Evolutionary conservation across 345 rosid species (phyloP), one percentile per base, ranked within the genome.

Genomic region (Passiflora organensis): DNA sequence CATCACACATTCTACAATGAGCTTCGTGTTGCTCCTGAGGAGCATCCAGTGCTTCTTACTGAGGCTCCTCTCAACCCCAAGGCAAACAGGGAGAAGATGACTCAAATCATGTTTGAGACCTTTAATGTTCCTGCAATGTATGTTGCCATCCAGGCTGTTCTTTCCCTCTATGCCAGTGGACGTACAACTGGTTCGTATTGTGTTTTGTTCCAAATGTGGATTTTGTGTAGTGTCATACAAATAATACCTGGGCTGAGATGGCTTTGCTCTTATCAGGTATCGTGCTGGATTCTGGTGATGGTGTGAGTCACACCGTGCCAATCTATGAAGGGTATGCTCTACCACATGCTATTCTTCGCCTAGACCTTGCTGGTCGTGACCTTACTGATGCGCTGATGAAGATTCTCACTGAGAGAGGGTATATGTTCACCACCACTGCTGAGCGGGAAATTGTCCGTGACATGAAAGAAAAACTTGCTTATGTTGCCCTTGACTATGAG

Each of bases 61-160:
- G 86, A 81, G 62, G 86, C 86, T 1, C 86, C 86, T 34, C 73
- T 81, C n/a, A 81, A 81, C 49, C 86, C 86, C 1, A 81, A 81
- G 75, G 86, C 86, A 37, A 81, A 81, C 70, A 81, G 86, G 22
- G 86, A 81, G 62, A 81, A 81, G 80, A 83, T 83, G 89, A 83
- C 89, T n/a, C 89, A 83, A 68, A 83, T 82, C 51, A 82, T 82
- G 88, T 82, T 82, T 55, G 88, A 82, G 73, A 82, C 88, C 9
- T 82, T 82, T 63, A 66, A 82, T 59, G 79, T 66, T 28, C 88
- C 88, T 12, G 88, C 88, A 36, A 82, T 79, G 80, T 79, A 79
- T 68, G 80, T 82, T 55, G 82, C 82, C 47, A 72, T 82, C 58
- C 87, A 81, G 76, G 87, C 87, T 0, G 87, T 78, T 47, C 75